phyloP scores from a whole-genome alignment of 768 basidiomycete genomes.

The Gautieria morchelliformis region DNA sequence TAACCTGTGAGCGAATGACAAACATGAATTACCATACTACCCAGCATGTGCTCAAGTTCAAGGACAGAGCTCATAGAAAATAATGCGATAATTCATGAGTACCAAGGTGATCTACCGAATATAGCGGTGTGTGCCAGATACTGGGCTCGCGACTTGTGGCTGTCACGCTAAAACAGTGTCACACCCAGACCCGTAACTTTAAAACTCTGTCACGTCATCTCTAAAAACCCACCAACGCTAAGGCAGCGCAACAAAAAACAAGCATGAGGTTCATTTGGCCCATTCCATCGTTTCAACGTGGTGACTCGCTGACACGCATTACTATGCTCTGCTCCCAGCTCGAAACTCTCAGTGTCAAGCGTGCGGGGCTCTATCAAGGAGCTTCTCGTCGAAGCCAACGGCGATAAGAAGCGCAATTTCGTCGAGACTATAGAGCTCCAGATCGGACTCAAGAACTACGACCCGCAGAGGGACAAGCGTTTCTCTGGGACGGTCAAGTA shows the following conservation, averaged over 20 bases:
- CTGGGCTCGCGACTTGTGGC: too few relatives aligned
- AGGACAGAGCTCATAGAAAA: too few relatives aligned
- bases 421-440: constrained; percentile 90
- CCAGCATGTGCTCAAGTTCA: too few relatives aligned
- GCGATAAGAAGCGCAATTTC: constrained; percentile 36
- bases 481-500: constrained; percentile 98
- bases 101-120: too few relatives aligned
- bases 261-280: background rate
- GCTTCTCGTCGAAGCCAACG: constrained; percentile 50
- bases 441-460: constrained; percentile 97
- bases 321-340: constrained; percentile 3
- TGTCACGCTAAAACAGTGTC: background rate
- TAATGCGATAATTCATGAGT: too few relatives aligned
- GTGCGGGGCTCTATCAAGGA: constrained; percentile 98
- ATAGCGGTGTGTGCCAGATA: too few relatives aligned
- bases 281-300: background rate
- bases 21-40: too few relatives aligned
- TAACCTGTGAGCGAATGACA: too few relatives aligned
- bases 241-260: background rate
- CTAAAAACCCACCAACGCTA: background rate
- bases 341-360: constrained; percentile 97
- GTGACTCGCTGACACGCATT: background rate
- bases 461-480: constrained; percentile 99
- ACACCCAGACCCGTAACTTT: background rate
- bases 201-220: background rate